phyloP scores from a whole-genome alignment of 108 stramenopile species.

The Poteriospumella lacustris region DNA sequence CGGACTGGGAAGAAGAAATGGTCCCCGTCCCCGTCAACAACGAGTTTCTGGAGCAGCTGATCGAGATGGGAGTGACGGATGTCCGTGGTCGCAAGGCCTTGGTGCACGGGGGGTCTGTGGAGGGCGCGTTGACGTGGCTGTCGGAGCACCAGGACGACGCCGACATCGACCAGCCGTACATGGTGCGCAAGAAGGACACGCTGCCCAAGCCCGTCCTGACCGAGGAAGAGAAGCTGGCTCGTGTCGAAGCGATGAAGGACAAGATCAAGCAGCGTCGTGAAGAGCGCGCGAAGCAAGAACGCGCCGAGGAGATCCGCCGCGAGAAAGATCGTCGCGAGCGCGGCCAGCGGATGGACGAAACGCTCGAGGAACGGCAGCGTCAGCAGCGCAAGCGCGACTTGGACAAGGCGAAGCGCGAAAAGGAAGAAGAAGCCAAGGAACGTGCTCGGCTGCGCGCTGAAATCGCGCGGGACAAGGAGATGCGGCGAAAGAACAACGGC shows the following conservation, averaged over 20 bases:
- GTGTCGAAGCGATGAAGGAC: constrained; percentile 77
- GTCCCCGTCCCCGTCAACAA: constrained; percentile 32
- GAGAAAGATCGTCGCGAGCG: constrained; percentile 38
- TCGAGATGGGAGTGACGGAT: constrained; percentile 79
- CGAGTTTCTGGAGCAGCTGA: constrained; percentile 28
- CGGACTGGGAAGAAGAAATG: constrained; percentile 21
- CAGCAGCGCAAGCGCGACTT: constrained; percentile 73
- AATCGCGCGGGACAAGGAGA: constrained; percentile 79
- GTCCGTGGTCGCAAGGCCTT: constrained; percentile 80
- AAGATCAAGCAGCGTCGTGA: constrained; percentile 67
- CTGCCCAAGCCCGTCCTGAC: constrained; percentile 56
- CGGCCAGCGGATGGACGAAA: constrained; percentile 54
- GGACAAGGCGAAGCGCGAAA: constrained; percentile 52
- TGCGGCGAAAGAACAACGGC: constrained; percentile 74
- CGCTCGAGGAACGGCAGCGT: constrained; percentile 76
- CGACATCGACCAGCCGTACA: constrained; percentile 77
- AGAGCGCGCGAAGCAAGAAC: constrained; percentile 75
- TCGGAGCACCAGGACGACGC: constrained; percentile 74
- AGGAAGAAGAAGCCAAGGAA: constrained; percentile 62
- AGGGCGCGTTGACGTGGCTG: constrained; percentile 90
- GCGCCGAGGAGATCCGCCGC: constrained; percentile 67
- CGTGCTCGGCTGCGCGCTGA: constrained; percentile 78
- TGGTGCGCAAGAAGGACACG: constrained; percentile 22
- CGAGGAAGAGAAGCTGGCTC: constrained; percentile 80
- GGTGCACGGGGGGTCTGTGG: constrained; percentile 65